phyloP scores from a whole-genome alignment of 306 rosid genomes.

The Betula pendula region DNA sequence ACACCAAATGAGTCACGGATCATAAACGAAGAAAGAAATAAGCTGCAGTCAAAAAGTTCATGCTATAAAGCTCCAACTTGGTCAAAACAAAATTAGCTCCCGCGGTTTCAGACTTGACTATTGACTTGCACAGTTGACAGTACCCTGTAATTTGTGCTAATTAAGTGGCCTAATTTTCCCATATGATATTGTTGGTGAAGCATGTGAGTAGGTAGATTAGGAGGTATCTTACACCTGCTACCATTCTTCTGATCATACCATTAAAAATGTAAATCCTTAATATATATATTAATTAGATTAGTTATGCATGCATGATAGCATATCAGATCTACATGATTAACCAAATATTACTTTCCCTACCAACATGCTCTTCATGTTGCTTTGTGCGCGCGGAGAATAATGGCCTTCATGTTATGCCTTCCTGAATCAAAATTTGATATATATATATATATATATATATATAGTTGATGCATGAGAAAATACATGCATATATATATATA shows the following conservation, averaged over 20 bases:
- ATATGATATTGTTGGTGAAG: constrained; percentile 29
- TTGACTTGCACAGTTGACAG: too few relatives aligned
- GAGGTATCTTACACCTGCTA: constrained; percentile 47
- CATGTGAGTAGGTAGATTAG: constrained; percentile 53
- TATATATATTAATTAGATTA: too few relatives aligned
- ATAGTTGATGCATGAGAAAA: too few relatives aligned
- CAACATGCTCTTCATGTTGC: constrained; percentile 41
- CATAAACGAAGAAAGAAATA: neutral
- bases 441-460: too few relatives aligned
- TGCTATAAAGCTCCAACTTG: neutral
- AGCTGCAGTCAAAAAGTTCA: constrained; percentile 1
- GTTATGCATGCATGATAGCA: constrained; percentile 18
- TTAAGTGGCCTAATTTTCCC: constrained; percentile 23
- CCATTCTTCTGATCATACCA: too few relatives aligned
- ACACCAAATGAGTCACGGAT: neutral
- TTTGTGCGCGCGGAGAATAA: constrained; percentile 32
- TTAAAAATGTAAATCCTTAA: too few relatives aligned
- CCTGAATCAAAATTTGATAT: too few relatives aligned
- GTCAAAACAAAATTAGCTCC: neutral
- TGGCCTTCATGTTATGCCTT: constrained; percentile 72
- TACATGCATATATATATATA: too few relatives aligned
- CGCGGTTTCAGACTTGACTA: constrained; percentile 9
- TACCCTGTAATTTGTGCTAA: neutral
- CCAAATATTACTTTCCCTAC: constrained; percentile 30
- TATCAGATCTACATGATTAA: constrained; percentile 42